Percentiles rank a stretch among this genome's conserved stretches.
phyloP scores from a whole-genome alignment of 257 asterid species.

The Gardenia jasminoides region DNA sequence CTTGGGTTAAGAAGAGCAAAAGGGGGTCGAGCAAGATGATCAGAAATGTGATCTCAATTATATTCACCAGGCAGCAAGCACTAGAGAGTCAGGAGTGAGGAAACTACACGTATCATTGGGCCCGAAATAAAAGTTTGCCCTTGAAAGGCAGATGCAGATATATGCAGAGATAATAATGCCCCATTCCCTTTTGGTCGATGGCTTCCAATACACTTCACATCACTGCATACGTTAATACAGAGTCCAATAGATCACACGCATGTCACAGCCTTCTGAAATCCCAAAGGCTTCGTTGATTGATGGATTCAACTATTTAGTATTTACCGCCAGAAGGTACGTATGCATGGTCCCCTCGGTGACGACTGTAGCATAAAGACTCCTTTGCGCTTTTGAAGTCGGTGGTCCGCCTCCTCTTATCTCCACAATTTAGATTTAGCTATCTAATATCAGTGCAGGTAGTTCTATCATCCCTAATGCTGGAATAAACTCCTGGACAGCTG shows the following conservation, averaged over 20 bases:
- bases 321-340: not conserved
- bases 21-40: not conserved
- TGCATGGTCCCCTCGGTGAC: not conserved
- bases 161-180: conserved; percentile 10
- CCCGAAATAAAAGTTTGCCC: conserved; percentile 11
- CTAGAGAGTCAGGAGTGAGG: not conserved
- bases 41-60: not conserved
- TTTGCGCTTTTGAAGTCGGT: not conserved
- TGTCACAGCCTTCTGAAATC: not conserved
- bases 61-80: not conserved
- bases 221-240: not conserved
- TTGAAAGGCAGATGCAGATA: not conserved
- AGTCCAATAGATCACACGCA: not conserved
- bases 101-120: not conserved
- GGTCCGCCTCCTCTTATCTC: not conserved
- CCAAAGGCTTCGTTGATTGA: conserved; percentile 11
- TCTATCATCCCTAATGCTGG: not conserved
- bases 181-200: conserved; percentile 23
- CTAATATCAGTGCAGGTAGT: not conserved
- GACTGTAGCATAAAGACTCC: not conserved
- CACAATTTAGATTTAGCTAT: not conserved
- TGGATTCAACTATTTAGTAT: conserved; percentile 10
- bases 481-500: too few species aligned
- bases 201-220: conserved; percentile 22
- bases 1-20: not conserved